Conservation (phyloP, 164 flowering plant species). For the Litsea cubeba region DNA sequence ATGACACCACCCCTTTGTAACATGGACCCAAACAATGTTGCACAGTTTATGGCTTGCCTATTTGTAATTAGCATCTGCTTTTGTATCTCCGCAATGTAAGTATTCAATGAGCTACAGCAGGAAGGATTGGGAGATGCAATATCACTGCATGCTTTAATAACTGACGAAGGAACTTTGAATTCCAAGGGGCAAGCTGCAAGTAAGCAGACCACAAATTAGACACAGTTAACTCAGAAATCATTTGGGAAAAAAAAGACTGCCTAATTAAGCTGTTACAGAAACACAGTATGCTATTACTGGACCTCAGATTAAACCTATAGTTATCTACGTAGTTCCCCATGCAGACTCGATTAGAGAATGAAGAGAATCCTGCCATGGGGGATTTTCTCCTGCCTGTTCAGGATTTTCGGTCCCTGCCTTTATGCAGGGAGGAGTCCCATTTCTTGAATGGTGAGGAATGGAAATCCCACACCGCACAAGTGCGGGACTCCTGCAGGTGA, state of each 20-base stretch:
- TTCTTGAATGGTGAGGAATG: too few relatives aligned
- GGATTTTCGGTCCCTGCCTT: too few relatives aligned
- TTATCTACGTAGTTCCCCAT: not conserved
- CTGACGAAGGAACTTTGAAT: conserved; percentile 69
- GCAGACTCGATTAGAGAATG: not conserved
- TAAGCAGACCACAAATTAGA: not conserved
- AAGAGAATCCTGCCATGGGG: not conserved
- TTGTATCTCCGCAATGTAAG: conserved; percentile 75
- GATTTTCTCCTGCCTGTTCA: too few relatives aligned
- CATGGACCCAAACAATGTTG: conserved; percentile 73
- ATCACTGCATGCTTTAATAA: conserved; percentile 69
- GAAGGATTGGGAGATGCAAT: conserved; percentile 72
- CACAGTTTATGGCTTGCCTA: conserved; percentile 88
- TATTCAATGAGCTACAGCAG: conserved; percentile 85
- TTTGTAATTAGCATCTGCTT: conserved; percentile 92
- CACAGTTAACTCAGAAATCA: not conserved
- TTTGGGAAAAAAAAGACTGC: not conserved
- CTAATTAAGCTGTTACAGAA: not conserved
- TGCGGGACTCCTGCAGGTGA: too few relatives aligned
- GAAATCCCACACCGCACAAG: too few relatives aligned
- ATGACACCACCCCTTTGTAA: conserved; percentile 77
- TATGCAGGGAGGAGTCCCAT: too few relatives aligned
- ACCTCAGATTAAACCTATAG: not conserved
- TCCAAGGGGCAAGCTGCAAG: conserved; percentile 83
- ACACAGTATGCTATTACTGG: not conserved